Evolutionary conservation across 805 yeast genomes (phyloP).

Genomic region (Candida tallmaniae): DNA sequence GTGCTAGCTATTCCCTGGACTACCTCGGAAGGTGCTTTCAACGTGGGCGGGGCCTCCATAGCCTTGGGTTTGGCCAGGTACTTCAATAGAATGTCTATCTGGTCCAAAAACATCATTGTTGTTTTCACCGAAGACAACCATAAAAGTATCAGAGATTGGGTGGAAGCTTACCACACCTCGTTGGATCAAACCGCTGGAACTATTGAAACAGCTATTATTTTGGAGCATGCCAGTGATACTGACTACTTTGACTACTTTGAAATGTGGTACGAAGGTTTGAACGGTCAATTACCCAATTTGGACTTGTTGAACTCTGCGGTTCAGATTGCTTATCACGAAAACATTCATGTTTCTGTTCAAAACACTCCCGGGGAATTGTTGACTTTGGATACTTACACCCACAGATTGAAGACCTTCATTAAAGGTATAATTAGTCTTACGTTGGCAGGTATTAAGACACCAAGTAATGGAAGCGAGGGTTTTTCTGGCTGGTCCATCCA

Average conservation of each 20-base stretch:
- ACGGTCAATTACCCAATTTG: conserved; percentile 93
- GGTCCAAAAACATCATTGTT: conserved; percentile 91
- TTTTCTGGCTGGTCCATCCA: conserved; percentile 97
- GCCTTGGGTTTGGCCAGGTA: conserved; percentile 72
- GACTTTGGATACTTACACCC: conserved; percentile 43
- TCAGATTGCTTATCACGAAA: conserved; percentile 71
- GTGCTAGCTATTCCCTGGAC: conserved; percentile 86
- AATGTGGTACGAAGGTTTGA: conserved; percentile 77
- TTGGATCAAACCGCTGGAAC: conserved; percentile 89
- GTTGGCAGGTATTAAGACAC: conserved; percentile 57
- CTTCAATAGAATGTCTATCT: conserved; percentile 80
- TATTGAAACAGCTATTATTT: conserved; percentile 81
- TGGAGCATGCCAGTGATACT: conserved; percentile 65
- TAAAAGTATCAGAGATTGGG: conserved; percentile 77
- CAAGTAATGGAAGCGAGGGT: conserved; percentile 73
- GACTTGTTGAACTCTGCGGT: conserved; percentile 83
- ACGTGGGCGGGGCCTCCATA: conserved; percentile 77
- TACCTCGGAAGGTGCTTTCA: conserved; percentile 58
- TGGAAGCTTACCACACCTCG: conserved; percentile 83
- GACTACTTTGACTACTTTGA: conserved; percentile 77
- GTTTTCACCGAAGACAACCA: conserved; percentile 75
- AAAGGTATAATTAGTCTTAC: conserved; percentile 68
- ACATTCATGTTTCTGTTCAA: conserved; percentile 65
- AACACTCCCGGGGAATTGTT: conserved; percentile 46
- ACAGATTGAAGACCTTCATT: conserved; percentile 55